Evolutionary conservation across 2,329 filamentous ascomycete species (phyloP).

Genomic region (Aspergillus hortae): DNA sequence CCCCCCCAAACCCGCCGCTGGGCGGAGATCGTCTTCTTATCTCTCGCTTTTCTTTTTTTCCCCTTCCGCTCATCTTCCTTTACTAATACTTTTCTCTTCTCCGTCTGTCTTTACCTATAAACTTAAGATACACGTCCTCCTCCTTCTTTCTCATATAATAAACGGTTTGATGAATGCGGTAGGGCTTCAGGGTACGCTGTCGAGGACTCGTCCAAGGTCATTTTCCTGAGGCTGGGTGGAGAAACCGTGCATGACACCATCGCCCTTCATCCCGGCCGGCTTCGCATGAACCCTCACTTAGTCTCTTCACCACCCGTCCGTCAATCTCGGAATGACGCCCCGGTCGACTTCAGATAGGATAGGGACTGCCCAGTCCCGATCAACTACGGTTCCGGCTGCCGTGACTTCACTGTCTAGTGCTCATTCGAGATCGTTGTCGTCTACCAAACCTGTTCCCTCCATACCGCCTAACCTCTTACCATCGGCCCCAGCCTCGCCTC

Average conservation of each 20-base stretch:
- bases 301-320: constrained; percentile 25
- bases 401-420: constrained; percentile 20
- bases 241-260: constrained; percentile 12
- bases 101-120: constrained; percentile 1
- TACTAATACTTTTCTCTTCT: not conserved
- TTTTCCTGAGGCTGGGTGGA: constrained; percentile 14
- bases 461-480: constrained; percentile 61
- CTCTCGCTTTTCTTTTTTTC: constrained; percentile 3
- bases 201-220: constrained; percentile 9
- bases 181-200: constrained; percentile 1
- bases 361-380: constrained; percentile 26
- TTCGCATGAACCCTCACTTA: constrained; percentile 22
- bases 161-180: constrained; percentile 16
- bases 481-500: constrained; percentile 62
- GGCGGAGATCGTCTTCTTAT: constrained; percentile 9
- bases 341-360: constrained; percentile 26
- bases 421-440: constrained; percentile 42
- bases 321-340: constrained; percentile 29
- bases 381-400: constrained; percentile 27
- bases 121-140: not conserved
- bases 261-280: constrained; percentile 19
- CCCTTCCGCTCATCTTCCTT: not conserved
- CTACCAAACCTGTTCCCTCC: constrained; percentile 47
- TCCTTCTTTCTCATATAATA: not conserved
- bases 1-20: no score